These are phyloP conservation scores for Avicennia marina DNA, from an alignment of 257 asterid genomes.

Conservation along the genomic window DNA sequence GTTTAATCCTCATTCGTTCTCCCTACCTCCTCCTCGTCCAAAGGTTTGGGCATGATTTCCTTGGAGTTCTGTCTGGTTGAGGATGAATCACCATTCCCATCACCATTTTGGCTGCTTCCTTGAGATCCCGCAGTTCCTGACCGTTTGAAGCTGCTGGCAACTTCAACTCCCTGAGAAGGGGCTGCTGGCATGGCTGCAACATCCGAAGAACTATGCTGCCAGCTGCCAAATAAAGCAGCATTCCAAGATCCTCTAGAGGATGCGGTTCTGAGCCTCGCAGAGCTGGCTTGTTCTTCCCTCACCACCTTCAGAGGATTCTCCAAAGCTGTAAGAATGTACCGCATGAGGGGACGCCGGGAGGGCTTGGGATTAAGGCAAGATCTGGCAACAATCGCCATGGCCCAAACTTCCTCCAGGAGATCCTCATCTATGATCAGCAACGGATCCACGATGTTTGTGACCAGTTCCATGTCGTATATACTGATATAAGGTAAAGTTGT, in stretches of 20 bases:
- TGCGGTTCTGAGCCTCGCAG: constrained; percentile 59
- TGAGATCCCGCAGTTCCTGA: background rate
- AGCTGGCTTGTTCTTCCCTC: constrained; percentile 60
- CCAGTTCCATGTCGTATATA: constrained; percentile 45
- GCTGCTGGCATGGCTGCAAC: too few species aligned
- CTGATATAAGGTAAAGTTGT: constrained; percentile 33
- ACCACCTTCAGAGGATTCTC: constrained; percentile 90
- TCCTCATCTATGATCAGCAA: constrained; percentile 43
- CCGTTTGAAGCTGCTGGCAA: background rate
- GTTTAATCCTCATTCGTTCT: too few species aligned
- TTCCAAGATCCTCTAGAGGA: background rate
- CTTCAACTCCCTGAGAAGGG: background rate
- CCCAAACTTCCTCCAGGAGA: constrained; percentile 96
- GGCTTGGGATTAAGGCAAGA: constrained; percentile 95
- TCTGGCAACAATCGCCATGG: constrained; percentile 87
- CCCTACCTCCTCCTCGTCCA: too few species aligned
- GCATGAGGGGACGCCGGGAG: constrained; percentile 69
- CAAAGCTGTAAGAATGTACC: constrained; percentile 82
- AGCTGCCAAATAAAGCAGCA: background rate
- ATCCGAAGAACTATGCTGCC: background rate
- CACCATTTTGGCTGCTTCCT: too few species aligned
- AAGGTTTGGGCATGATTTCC: too few species aligned
- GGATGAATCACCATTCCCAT: too few species aligned
- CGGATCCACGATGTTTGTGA: constrained; percentile 45
- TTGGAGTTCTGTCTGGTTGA: too few species aligned